A percentile compares a stretch with the other conserved stretches of the same genome.
Conservation (phyloP, 148 eudicot genomes). For the Spergularia marina region DNA sequence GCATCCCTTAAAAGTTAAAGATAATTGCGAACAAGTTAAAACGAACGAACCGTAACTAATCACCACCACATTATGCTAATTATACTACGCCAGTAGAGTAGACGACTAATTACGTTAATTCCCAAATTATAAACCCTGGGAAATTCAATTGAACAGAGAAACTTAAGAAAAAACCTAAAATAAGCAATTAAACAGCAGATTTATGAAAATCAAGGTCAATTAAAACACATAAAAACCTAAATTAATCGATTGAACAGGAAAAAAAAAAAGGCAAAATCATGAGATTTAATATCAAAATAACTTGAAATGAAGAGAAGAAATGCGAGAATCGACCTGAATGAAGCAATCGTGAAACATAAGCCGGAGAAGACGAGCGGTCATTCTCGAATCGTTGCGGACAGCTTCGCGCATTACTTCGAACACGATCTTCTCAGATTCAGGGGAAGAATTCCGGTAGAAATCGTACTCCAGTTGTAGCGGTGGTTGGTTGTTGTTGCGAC, state of each 20-base stretch:
- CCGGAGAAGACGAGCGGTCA: slow-evolving; percentile 31
- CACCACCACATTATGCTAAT: too few relatives aligned
- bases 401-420: slow-evolving; percentile 18
- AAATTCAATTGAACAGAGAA: too few relatives aligned
- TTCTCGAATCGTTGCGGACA: slow-evolving; percentile 8
- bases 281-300: neutral
- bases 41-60: too few relatives aligned
- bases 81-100: too few relatives aligned
- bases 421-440: slow-evolving; percentile 26
- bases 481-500: too few relatives aligned
- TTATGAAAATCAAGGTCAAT: slow-evolving; percentile 9
- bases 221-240: neutral
- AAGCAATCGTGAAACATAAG: slow-evolving; percentile 41
- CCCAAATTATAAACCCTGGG: too few relatives aligned
- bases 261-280: too few relatives aligned
- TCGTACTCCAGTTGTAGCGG: slow-evolving; percentile 19
- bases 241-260: too few relatives aligned
- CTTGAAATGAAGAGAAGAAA: neutral
- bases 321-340: slow-evolving; percentile 22
- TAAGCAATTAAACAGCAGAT: neutral
- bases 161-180: neutral
- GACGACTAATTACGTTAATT: too few relatives aligned
- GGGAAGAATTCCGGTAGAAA: slow-evolving; percentile 27
- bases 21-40: too few relatives aligned
- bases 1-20: too few relatives aligned